Base-by-base conservation (phyloP, 306 rosid genomes). In the Glycyrrhiza uralensis region DNA sequence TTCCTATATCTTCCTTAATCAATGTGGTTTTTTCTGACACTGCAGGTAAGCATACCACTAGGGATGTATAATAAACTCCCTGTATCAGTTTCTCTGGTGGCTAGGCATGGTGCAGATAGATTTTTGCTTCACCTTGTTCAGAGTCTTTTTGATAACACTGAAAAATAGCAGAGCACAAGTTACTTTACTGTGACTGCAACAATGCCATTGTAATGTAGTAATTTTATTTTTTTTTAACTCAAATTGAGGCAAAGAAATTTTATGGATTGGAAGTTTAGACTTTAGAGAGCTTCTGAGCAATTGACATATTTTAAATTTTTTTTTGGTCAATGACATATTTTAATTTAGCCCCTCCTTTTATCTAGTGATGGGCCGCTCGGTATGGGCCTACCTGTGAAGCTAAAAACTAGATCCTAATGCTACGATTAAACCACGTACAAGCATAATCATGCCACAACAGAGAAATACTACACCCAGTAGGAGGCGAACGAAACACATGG, bases 11-110 rank as follows among this genome's bases (percentile, higher is more conserved):
- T 71, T 45, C 45, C 29, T 19, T 36, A n/a, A 3, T 62, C 55
- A 24, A 7, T 65, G n/a, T 47, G 75, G 11, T 38, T 56, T 50
- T 55, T 60, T 26, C 19, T 17, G 58, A 39, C 62, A 42, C 7
- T 74, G 29, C 82, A 94, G 99, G 96, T 91, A 73, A 89, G 75
- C 85, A 81, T 94, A 59, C 97, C 99, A 20, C 81, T 89, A 36
- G 93, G 95, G 66, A 32, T 83, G 86, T 69, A 84, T 44, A 72
- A 87, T 35, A 62, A 74, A 36, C 88, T 93, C 76, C 96, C 98
- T 17, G 64, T 85, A 61, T 80, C 98, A 36, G 69, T 93, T 75
- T 93, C 98, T 41, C 60, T 93, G 76, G 18, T 93, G 82, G 97
- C 94, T 24, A 83, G 65, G 39, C 89, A 87, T 46, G 96, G 97